Evolutionary conservation across 2,329 filamentous ascomycete species (phyloP).

Genomic region (Epichloe festucae): DNA sequence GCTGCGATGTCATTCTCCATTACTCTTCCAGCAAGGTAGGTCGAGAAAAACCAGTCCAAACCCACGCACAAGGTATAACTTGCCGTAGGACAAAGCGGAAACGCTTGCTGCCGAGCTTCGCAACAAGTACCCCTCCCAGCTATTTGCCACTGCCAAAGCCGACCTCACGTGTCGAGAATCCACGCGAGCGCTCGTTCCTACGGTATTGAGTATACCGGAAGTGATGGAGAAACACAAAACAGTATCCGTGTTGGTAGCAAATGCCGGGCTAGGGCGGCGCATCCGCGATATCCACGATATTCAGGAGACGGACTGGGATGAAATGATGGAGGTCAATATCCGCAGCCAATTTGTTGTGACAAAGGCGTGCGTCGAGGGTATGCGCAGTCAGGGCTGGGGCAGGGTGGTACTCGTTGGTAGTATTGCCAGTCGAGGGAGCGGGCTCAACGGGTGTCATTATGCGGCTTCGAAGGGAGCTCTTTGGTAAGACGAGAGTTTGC

Average conservation of each 20-base stretch:
- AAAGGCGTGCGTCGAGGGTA: slow-evolving; percentile 4
- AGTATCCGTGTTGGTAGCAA: slow-evolving; percentile 4
- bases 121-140: slow-evolving; percentile 1
- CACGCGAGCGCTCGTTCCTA: slow-evolving; percentile 1
- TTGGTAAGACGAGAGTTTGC: background rate
- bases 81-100: slow-evolving; percentile 3
- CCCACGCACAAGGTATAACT: background rate
- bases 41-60: background rate
- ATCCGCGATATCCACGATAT: slow-evolving; percentile 4
- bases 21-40: slow-evolving; percentile 5
- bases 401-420: slow-evolving; percentile 5
- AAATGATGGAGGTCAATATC: slow-evolving; percentile 6
- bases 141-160: slow-evolving; percentile 2
- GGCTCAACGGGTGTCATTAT: slow-evolving; percentile 6
- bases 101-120: background rate
- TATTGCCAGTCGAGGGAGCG: slow-evolving; percentile 5
- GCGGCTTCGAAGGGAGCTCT: slow-evolving; percentile 7
- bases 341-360: slow-evolving; percentile 7
- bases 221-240: slow-evolving; percentile 1
- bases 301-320: slow-evolving; percentile 4
- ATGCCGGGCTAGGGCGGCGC: slow-evolving; percentile 5
- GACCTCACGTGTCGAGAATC: slow-evolving; percentile 5
- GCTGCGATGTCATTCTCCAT: slow-evolving; percentile 5
- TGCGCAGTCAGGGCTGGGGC: slow-evolving; percentile 5
- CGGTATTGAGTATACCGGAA: background rate